These are phyloP conservation scores for Pythium sp. DNA, from an alignment of 352 stramenopile genomes.

Conservation along the genomic window DNA sequence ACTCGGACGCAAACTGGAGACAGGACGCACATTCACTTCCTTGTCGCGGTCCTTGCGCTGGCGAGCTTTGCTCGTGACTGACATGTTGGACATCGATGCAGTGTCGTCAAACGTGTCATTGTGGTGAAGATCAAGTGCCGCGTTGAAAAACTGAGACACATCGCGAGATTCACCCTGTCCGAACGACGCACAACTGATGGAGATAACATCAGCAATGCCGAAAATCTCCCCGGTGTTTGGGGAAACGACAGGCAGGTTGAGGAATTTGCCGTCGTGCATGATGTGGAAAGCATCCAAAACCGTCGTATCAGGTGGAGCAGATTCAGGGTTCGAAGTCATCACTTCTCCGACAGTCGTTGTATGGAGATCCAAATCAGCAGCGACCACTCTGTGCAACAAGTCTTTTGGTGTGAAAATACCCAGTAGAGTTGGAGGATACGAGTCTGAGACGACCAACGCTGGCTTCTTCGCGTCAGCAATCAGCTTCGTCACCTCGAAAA, in stretches of 20 bases:
- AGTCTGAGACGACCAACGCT: constrained; percentile 70
- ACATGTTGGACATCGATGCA: constrained; percentile 42
- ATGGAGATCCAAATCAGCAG: constrained; percentile 85
- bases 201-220: constrained; percentile 80
- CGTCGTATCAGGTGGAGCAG: constrained; percentile 90
- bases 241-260: constrained; percentile 95
- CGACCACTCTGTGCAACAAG: constrained; percentile 94
- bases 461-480: constrained; percentile 81
- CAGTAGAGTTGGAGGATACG: constrained; percentile 70
- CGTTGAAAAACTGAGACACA: constrained; percentile 78
- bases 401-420: constrained; percentile 99
- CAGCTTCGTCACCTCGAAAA: constrained; percentile 68
- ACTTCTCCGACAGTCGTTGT: constrained; percentile 87
- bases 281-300: constrained; percentile 97
- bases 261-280: constrained; percentile 97
- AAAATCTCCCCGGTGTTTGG: constrained; percentile 65
- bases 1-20: constrained; percentile 78
- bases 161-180: constrained; percentile 66
- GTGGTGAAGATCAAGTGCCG: constrained; percentile 71
- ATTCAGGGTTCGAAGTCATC: constrained; percentile 97
- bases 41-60: constrained; percentile 79
- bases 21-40: constrained; percentile 70
- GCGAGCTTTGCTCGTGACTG: constrained; percentile 52
- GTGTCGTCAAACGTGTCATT: constrained; percentile 53
- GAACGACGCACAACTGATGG: constrained; percentile 74